Evolutionary conservation across 2,329 filamentous ascomycete species (phyloP), one percentile per base, ranked within the genome.

Genomic region (Aspergillus sp.): DNA sequence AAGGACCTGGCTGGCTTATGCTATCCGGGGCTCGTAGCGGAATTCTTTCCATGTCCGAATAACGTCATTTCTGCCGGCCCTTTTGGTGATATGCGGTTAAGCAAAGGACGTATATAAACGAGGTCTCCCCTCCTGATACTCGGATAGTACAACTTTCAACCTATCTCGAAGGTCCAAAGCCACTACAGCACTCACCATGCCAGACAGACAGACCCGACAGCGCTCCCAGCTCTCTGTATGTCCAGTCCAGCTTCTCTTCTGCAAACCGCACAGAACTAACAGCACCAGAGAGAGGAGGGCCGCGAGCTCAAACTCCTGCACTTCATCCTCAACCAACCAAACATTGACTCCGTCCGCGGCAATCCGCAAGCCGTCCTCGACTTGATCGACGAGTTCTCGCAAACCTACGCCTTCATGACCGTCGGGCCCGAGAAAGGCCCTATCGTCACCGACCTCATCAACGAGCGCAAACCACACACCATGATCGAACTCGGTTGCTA

Each of bases 401-500:
- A 83, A 44, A 80, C 84, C 60, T 89, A 87, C 70, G 90, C 88
- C 62, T 82, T 93, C 52, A 93, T 93, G 87, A 93, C 92, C 63
- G 85, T 95, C 2, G 90, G 90, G 41, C 82, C 86, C 64, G 80
- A 86, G 67, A 95, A 95, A 75, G 90, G 89, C 47, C 82, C 80
- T 61, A 87, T 91, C 53, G 84, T 93, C 2, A 82, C 82, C 8
- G 81, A 89, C 31, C 73, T 93, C 40, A 92, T 95, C 58, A 78
- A 78, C 19, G 78, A 89, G 61, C 77, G 82, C 48, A 89, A 88
- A 70, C 90, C 89, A 0, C 73, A 84, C 54, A 80, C 80, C 3
- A 90, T 92, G 85, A 84, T 93, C 47, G 90, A 96, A 70, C 80
- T 95, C 0, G 90, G 91, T 47, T 88, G 89, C 49, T 95, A 93